Base-by-base conservation (phyloP, 1,139 yeast species). In the Pichia norvegensis region DNA sequence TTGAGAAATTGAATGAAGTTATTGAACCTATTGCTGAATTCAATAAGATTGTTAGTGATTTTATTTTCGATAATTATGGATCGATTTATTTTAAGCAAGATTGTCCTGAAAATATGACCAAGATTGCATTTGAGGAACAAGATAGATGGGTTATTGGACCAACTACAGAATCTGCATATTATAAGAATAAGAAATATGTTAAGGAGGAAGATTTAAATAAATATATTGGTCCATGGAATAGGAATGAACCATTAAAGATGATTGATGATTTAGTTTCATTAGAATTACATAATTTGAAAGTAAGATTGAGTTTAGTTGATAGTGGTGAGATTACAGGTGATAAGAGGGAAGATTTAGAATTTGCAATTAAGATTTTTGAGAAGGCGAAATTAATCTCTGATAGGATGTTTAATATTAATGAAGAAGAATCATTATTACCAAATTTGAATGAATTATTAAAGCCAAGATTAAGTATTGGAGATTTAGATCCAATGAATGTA, bases 141-240 rank as follows among this genome's bases (percentile, higher is more conserved):
- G 61, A 67, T 52, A 78, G 95, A 68, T 90, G 95, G 94, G 76
- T 84, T 62, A 80, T 92, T 55, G 97, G 98, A 2, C 94, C 95
- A n/a, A 77, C 87, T 37, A 80, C 79, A 36, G 97, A 90, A 65
- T 74, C 83, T 53, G 73, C 78, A 16, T 85, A 81, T 62, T 81
- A 88, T 74, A 84, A 82, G 63, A 76, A 78, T 55, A 81, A 81
- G 57, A 66, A 66, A 54, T 69, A 65, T 51, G 67, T 78, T 62
- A 66, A 71, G 20, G 66, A 69, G 42, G 65, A 67, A 38, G 69
- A 68, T 48, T 65, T 79, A 55, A 70, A 72, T 62, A 64, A 68
- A 49, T 67, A 63, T 47, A 67, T 70, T 50, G 97, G 97, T 1
- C 97, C 97, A 33, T 87, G 94, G 87, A 66, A 67, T 33, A 69